Evolutionary conservation across 192 early-diverging fungal species (phyloP).

Genomic region (Podila epicladia): DNA sequence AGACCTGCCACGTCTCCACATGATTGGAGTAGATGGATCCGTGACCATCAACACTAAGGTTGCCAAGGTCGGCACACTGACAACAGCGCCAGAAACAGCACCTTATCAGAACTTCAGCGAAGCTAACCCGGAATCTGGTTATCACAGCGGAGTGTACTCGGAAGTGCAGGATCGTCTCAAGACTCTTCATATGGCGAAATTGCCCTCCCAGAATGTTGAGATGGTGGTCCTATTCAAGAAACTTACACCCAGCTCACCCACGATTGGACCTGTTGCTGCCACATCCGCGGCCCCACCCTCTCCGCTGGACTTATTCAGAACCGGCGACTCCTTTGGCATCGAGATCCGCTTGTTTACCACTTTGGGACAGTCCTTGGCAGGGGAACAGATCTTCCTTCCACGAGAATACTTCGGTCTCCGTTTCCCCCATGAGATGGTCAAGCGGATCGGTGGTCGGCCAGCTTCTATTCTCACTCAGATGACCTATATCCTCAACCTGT

Average conservation of each 20-base stretch:
- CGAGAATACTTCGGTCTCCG: constrained; percentile 26
- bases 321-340: constrained; percentile 29
- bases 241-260: background rate
- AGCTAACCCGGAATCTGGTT: constrained; percentile 35
- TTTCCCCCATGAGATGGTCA: constrained; percentile 36
- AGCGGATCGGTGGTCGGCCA: constrained; percentile 18
- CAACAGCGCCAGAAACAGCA: background rate
- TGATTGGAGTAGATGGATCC: constrained; percentile 4
- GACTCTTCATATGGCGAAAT: constrained; percentile 7
- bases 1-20: constrained; percentile 16
- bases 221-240: constrained; percentile 26
- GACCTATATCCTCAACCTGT: constrained; percentile 18
- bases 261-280: background rate
- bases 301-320: constrained; percentile 24
- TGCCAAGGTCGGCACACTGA: background rate
- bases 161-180: constrained; percentile 30
- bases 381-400: constrained; percentile 8
- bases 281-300: background rate
- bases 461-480: constrained; percentile 26
- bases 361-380: background rate
- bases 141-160: constrained; percentile 23
- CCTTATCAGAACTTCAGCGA: background rate
- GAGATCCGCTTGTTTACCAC: constrained; percentile 15
- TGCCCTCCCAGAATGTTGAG: constrained; percentile 17
- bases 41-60: constrained; percentile 22